phyloP scores from a whole-genome alignment of 2,329 filamentous ascomycete genomes.

The Blastomyces gilchristii region DNA sequence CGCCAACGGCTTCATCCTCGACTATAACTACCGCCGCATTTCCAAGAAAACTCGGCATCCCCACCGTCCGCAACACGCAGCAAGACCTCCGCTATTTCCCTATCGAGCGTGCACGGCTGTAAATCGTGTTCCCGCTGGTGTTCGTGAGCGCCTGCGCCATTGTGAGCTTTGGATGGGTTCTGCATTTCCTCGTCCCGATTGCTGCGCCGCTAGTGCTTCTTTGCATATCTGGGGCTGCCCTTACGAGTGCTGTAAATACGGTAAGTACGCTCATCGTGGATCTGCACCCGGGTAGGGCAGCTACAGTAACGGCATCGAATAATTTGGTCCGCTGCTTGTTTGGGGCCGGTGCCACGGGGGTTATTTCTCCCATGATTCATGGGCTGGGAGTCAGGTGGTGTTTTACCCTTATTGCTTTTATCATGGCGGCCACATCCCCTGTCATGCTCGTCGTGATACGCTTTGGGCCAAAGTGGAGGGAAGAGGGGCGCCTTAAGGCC shows the following conservation, averaged over 20 bases:
- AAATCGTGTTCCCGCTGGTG: slow-evolving; percentile 25
- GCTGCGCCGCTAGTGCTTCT: slow-evolving; percentile 42
- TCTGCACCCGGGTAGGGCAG: slow-evolving; percentile 41
- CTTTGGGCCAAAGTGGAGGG: slow-evolving; percentile 23
- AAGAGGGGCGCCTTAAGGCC: slow-evolving; percentile 15
- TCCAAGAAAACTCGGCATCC: slow-evolving; percentile 52
- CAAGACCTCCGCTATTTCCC: slow-evolving; percentile 44
- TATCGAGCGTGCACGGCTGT: slow-evolving; percentile 35
- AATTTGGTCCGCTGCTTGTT: slow-evolving; percentile 46
- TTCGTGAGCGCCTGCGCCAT: slow-evolving; percentile 21
- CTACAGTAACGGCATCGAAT: slow-evolving; percentile 44
- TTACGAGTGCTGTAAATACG: slow-evolving; percentile 40
- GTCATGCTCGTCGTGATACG: slow-evolving; percentile 23
- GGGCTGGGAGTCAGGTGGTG: slow-evolving; percentile 35
- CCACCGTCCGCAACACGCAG: slow-evolving; percentile 48
- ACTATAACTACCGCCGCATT: slow-evolving; percentile 63
- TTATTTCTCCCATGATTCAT: slow-evolving; percentile 30
- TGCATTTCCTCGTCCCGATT: slow-evolving; percentile 40
- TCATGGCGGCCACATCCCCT: slow-evolving; percentile 27
- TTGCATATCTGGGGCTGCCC: slow-evolving; percentile 43
- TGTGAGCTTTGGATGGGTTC: slow-evolving; percentile 43
- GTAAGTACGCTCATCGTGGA: slow-evolving; percentile 46
- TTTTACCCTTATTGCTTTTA: slow-evolving; percentile 31
- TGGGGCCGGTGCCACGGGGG: slow-evolving; percentile 42
- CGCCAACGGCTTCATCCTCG: slow-evolving; percentile 47